phyloP scores from a whole-genome alignment of 2,329 filamentous ascomycete species.

The Plectosphaerella sp. region DNA sequence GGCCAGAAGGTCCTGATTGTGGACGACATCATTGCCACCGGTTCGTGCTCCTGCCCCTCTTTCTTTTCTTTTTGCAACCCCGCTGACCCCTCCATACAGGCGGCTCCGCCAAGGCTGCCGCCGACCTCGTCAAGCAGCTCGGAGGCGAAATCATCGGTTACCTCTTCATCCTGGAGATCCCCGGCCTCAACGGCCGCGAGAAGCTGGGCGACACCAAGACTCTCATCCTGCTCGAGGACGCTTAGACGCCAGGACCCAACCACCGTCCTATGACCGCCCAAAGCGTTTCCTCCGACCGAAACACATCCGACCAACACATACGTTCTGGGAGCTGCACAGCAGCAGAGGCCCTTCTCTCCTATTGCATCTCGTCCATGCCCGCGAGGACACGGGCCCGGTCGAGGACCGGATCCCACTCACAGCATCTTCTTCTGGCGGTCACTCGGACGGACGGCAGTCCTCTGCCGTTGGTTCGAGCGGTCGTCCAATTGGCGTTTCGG shows the following conservation, averaged over 20 bases:
- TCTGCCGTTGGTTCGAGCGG: neutral
- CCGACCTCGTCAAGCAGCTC: conserved; percentile 78
- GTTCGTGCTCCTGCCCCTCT: conserved; percentile 47
- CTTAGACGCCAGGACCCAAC: conserved; percentile 19
- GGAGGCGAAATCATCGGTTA: conserved; percentile 84
- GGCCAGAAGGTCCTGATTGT: conserved; percentile 91
- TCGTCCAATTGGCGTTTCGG: neutral
- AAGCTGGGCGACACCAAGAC: conserved; percentile 78
- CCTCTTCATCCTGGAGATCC: conserved; percentile 92
- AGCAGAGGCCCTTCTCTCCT: too few species aligned
- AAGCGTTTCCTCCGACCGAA: neutral
- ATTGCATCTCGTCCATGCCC: too few species aligned
- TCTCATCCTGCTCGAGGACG: conserved; percentile 69
- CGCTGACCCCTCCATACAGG: conserved; percentile 48
- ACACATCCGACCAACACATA: neutral
- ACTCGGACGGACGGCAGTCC: too few species aligned
- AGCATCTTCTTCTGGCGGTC: too few species aligned
- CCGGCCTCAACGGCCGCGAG: conserved; percentile 85
- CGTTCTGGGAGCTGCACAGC: neutral
- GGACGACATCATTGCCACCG: conserved; percentile 97
- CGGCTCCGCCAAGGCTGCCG: conserved; percentile 85
- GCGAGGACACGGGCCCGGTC: too few species aligned
- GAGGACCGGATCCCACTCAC: too few species aligned
- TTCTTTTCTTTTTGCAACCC: conserved; percentile 14
- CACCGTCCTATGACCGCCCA: neutral